Conservation (phyloP, 345 rosid genomes). For the Moringa oleifera region DNA sequence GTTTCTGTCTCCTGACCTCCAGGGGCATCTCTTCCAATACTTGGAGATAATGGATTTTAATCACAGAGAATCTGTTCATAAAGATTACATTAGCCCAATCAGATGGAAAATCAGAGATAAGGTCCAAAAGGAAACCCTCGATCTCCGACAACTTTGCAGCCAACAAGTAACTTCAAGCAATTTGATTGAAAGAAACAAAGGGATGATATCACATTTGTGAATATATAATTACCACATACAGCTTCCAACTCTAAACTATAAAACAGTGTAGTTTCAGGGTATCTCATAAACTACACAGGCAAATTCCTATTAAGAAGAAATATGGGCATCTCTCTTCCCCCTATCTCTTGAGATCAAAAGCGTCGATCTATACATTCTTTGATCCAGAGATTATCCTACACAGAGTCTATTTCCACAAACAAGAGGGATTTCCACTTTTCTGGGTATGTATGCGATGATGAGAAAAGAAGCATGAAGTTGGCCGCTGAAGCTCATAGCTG, state of each 20-base stretch:
- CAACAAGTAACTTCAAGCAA: background rate
- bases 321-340: conserved; percentile 7
- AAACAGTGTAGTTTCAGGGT: background rate
- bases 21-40: background rate
- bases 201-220: background rate
- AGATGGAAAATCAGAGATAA: background rate
- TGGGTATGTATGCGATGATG: background rate
- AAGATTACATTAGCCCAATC: no score
- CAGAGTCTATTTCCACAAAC: background rate
- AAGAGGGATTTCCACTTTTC: background rate
- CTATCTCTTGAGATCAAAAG: conserved; percentile 9
- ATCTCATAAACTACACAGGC: no score
- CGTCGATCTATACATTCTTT: conserved; percentile 38
- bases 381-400: background rate
- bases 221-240: conserved; percentile 12
- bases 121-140: no score
- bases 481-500: conserved; percentile 6
- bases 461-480: conserved; percentile 11
- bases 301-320: background rate
- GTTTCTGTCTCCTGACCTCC: background rate
- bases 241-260: conserved; percentile 14
- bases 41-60: background rate
- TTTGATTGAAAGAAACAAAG: background rate
- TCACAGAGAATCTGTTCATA: background rate
- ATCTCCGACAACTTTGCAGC: no score